A percentile compares a stretch with the other conserved stretches of the same genome.
These are phyloP conservation scores for Pharus latifolius DNA, from an alignment of 176 grass and related monocot species.

Conservation along the genomic window DNA sequence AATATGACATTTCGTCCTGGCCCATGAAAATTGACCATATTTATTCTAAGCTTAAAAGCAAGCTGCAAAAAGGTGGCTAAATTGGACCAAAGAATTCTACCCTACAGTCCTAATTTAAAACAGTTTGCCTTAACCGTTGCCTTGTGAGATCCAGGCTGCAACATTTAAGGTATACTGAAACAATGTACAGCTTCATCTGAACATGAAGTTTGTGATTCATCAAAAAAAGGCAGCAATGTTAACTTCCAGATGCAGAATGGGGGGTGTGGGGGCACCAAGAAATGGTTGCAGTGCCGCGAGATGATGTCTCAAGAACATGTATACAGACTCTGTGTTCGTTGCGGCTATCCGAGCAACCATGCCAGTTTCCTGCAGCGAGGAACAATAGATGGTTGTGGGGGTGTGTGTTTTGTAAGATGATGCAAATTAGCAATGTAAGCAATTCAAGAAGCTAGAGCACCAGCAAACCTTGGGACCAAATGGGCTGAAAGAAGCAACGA, in stretches of 20 bases:
- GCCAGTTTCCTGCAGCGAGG: conserved; percentile 42
- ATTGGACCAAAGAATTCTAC: not conserved
- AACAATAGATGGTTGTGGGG: not conserved
- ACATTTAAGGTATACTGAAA: not conserved
- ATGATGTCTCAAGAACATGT: conserved; percentile 52
- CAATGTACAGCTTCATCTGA: not conserved
- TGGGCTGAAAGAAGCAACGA: conserved; percentile 71
- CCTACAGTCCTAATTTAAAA: not conserved
- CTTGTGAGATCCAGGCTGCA: not conserved
- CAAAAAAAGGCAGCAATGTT: not conserved
- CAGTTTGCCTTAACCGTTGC: not conserved
- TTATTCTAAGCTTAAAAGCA: not conserved
- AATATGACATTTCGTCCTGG: not conserved
- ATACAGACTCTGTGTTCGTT: conserved; percentile 49
- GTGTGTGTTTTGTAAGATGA: not conserved
- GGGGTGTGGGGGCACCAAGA: conserved; percentile 58
- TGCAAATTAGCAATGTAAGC: not conserved
- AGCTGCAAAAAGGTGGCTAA: not conserved
- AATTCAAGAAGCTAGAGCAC: not conserved
- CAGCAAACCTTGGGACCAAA: conserved; percentile 53
- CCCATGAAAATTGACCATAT: not conserved
- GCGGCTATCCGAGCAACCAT: conserved; percentile 52
- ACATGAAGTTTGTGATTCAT: not conserved
- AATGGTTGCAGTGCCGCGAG: conserved; percentile 53
- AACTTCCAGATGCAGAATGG: conserved; percentile 40